A percentile compares a stretch with the other conserved stretches of the same genome.
These are phyloP conservation scores for Acanthamoeba healyi DNA, from an alignment of 208 protist species.

Conservation along the genomic window DNA sequence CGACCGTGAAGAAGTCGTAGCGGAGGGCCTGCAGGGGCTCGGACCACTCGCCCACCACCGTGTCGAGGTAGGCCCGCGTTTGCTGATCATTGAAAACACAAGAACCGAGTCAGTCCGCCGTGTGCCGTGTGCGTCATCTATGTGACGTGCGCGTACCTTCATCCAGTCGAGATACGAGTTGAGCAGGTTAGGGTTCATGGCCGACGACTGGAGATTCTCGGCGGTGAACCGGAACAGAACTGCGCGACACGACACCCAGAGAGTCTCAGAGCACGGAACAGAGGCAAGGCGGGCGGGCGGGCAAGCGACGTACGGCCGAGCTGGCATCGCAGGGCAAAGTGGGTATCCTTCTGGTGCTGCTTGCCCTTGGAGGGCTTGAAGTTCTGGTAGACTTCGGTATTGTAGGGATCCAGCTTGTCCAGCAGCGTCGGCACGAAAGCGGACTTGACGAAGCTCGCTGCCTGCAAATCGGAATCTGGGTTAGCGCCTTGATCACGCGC, in stretches of 20 bases:
- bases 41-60: conserved; percentile 36
- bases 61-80: conserved; percentile 51
- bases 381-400: conserved; percentile 59
- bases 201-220: neutral
- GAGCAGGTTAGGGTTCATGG: neutral
- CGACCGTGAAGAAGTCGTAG: conserved; percentile 47
- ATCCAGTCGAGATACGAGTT: conserved; percentile 63
- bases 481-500: neutral
- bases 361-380: conserved; percentile 40
- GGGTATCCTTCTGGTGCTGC: conserved; percentile 49
- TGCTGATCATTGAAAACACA: conserved; percentile 18
- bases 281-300: no score
- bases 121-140: no score
- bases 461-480: neutral
- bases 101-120: no score
- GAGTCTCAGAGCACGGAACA: no score
- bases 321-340: conserved; percentile 45
- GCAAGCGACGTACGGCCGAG: neutral
- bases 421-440: neutral
- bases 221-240: neutral
- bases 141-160: conserved; percentile 13
- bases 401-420: conserved; percentile 39
- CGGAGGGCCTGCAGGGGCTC: conserved; percentile 22
- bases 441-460: neutral
- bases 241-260: no score